Base-by-base conservation (phyloP, 2,329 filamentous ascomycete species). In the Lachnellula cervina region DNA sequence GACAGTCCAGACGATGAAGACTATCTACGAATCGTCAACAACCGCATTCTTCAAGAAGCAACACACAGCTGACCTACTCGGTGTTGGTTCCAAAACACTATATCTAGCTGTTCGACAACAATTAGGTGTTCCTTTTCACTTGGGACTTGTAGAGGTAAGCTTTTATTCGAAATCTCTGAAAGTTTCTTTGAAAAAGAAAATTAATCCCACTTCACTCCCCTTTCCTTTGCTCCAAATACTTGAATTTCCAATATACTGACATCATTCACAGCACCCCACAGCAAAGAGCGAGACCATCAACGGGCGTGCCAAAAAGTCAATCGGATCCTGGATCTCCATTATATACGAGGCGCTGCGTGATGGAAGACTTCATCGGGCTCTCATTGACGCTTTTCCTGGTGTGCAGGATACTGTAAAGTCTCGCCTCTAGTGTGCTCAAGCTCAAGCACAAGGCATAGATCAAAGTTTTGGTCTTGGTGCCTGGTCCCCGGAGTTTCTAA, bases 21-120 rank as follows among this genome's bases (percentile, higher is more conserved):
- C 69, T 46, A 34, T 70, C 2, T 67, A 68, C 51, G 66, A 69
- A 57, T 70, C 67, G 49, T 69, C 67, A 8, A 68, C 56, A 69
- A 69, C 51, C 68, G 70, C 40, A 17, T 61, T 54, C 38, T 38
- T 59, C 7, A 37, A 32, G 19, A 28, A 54, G 17, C 50, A 37
- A 14, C 47, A 58, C 23, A 56, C 60, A 13, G 38, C 55, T 1
- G 23, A 25, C 4, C 63, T 69, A 42, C 67, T 74, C 1, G 68
- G 73, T 32, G 48, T 54, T 7, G 65, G 67, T 4, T 70, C 71
- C 8, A 58, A 58, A 35, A 59, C 49, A 2, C 55, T 74, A 19
- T 76, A 75, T 62, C 46, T 42, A 3, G 71, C 69, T 53, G 70
- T 75, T 7, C 68, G 73, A 2, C 56, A 62, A 9, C 65, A 66